Conservation (phyloP, 352 stramenopile genomes). For the Peronosclerospora sorghi region DNA sequence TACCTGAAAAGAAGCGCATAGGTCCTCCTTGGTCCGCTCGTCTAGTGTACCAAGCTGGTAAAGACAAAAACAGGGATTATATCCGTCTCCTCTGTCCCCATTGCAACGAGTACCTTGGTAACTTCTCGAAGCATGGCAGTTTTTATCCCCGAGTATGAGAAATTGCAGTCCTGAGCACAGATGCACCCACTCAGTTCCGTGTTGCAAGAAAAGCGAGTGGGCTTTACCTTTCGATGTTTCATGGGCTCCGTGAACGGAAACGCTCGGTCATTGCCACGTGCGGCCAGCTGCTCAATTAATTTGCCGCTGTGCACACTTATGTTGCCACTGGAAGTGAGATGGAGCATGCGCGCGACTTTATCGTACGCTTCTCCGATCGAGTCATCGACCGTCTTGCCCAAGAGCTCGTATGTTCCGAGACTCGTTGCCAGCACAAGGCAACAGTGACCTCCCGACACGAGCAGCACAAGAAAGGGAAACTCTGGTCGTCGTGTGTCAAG, state of each 20-base stretch:
- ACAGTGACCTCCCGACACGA: constrained; percentile 98
- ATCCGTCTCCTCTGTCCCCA: neutral
- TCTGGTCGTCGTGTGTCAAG: constrained; percentile 32
- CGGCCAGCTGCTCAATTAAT: constrained; percentile 90
- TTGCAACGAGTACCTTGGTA: constrained; percentile 25
- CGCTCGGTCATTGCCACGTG: constrained; percentile 81
- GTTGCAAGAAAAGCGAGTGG: too few relatives aligned
- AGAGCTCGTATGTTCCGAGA: constrained; percentile 87
- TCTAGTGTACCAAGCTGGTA: constrained; percentile 37
- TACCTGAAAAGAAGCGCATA: constrained; percentile 92
- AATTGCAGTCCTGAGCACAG: constrained; percentile 86
- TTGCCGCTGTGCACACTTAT: constrained; percentile 81
- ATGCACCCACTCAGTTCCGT: neutral
- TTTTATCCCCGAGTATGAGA: constrained; percentile 97
- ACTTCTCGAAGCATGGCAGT: constrained; percentile 88
- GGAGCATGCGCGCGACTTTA: constrained; percentile 94
- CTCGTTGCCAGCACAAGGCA: constrained; percentile 90
- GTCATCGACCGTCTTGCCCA: constrained; percentile 96
- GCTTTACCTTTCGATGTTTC: constrained; percentile 53
- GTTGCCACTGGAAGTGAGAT: constrained; percentile 41
- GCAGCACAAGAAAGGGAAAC: constrained; percentile 95
- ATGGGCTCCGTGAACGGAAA: constrained; percentile 90
- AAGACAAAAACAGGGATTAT: too few relatives aligned
- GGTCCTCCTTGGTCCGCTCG: constrained; percentile 58
- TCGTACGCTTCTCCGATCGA: constrained; percentile 97